Percentiles rank a stretch among this genome's conserved stretches.
phyloP scores from a whole-genome alignment of 345 rosid species.

The Theobroma cacao region DNA sequence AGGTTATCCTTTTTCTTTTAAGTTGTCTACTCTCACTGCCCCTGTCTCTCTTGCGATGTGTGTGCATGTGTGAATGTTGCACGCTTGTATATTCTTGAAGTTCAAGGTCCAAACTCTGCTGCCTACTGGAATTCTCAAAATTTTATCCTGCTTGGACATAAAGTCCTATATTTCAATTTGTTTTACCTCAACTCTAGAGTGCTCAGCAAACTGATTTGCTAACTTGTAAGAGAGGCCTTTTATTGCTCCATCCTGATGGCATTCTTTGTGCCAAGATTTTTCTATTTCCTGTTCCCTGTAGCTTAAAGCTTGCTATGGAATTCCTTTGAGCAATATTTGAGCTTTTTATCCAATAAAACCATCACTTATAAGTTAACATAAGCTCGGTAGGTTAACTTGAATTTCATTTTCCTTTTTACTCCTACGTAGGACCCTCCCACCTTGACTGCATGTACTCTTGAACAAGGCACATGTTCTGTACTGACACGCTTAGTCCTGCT shows the following conservation, averaged over 20 bases:
- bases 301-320: background rate
- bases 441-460: background rate
- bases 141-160: background rate
- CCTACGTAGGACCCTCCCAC: background rate
- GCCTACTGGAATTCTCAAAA: background rate
- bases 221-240: background rate
- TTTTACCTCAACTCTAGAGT: background rate
- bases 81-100: background rate
- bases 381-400: background rate
- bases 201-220: background rate
- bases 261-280: constrained; percentile 2
- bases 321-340: background rate
- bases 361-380: no score
- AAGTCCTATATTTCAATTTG: background rate
- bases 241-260: background rate
- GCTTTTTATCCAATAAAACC: background rate
- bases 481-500: background rate
- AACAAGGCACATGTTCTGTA: background rate
- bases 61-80: background rate
- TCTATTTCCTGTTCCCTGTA: background rate
- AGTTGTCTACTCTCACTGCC: background rate
- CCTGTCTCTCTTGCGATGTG: background rate
- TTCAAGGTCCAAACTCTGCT: background rate
- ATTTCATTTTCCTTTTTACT: background rate
- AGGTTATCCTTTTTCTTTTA: background rate